Evolutionary conservation across 108 stramenopile genomes (phyloP).

Genomic region (Skeletonema marinoi): DNA sequence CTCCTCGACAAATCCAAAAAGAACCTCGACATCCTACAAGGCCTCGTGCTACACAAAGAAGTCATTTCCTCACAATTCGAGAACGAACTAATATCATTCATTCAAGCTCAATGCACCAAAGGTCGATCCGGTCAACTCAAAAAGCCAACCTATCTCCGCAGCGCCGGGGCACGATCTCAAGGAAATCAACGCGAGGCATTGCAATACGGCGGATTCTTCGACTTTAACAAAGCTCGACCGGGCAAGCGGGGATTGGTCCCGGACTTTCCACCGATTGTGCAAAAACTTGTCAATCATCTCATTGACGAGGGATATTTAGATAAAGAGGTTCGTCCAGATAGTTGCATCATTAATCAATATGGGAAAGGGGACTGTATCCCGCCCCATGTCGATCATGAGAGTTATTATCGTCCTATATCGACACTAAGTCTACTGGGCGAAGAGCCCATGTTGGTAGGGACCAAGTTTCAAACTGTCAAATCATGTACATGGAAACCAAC

Average conservation of each 20-base stretch:
- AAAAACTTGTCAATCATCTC: slow-evolving; percentile 29
- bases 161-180: slow-evolving; percentile 37
- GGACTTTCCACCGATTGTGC: slow-evolving; percentile 30
- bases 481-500: slow-evolving; percentile 42
- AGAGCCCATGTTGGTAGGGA: slow-evolving; percentile 49
- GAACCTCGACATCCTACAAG: slow-evolving; percentile 7
- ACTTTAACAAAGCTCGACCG: slow-evolving; percentile 41
- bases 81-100: slow-evolving; percentile 7
- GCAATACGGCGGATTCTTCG: slow-evolving; percentile 46
- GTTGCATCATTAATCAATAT: slow-evolving; percentile 51
- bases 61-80: slow-evolving; percentile 7
- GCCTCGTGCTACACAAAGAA: slow-evolving; percentile 15
- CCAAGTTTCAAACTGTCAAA: slow-evolving; percentile 28
- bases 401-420: slow-evolving; percentile 41
- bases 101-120: slow-evolving; percentile 19
- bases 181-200: slow-evolving; percentile 44
- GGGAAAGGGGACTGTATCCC: slow-evolving; percentile 47
- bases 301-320: slow-evolving; percentile 20
- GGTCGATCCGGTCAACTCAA: slow-evolving; percentile 41
- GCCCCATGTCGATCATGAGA: slow-evolving; percentile 46
- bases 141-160: slow-evolving; percentile 43
- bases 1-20: background rate
- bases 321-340: slow-evolving; percentile 33
- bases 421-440: slow-evolving; percentile 46
- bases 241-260: slow-evolving; percentile 47